Base-by-base conservation (phyloP, 768 basidiomycete genomes). In the Trametes gibbosa region DNA sequence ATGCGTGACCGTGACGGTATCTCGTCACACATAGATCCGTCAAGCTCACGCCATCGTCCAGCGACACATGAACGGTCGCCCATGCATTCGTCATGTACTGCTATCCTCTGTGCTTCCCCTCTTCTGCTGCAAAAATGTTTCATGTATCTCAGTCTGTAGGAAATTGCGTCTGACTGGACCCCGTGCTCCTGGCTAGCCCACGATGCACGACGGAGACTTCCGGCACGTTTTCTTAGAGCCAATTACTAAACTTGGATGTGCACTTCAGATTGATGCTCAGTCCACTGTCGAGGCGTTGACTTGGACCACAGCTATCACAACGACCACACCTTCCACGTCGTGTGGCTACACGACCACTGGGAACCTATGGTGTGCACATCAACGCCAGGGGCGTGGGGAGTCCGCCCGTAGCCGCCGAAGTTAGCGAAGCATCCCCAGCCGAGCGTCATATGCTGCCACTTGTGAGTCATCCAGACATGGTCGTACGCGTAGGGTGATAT, bases 1-100 rank as follows among this genome's bases (percentile, higher is more conserved):
- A 66, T 53, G 59, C 56, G 69, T 70, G 68, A 70, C 69, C 48
- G 66, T 67, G 53, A 67, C 59, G 16, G 37, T 25, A 40, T 13
- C 45, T 34, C 8, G 63, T 64, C 59, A 61, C 63, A 49, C 62
- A 48, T 60, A 53, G 63, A 60, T 64, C 59, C 59, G 63, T 42
- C 49, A 25, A 48, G 54, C 60, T 62, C 60, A 53, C 60, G 60
- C 60, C 34, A 62, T 62, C 43, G 21, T 9, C 14, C 43, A 32
- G 29, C n/a, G n/a, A n/a, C n/a, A n/a, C n/a, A n/a, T n/a, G 10
- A 32, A 32, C 29, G 10, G 4, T 32, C 10, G 29, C 10, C 29
- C 29, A 32, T 10, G 23, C 21, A 8, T 9, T 45, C 21, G 6
- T 24, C 6, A 23, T 21, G 12, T 24, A 12, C 21, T 45, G 21